Evolutionary conservation across 441 rosid genomes (phyloP), one percentile per base, ranked within the genome.

Genomic region (Aleurites moluccanus): DNA sequence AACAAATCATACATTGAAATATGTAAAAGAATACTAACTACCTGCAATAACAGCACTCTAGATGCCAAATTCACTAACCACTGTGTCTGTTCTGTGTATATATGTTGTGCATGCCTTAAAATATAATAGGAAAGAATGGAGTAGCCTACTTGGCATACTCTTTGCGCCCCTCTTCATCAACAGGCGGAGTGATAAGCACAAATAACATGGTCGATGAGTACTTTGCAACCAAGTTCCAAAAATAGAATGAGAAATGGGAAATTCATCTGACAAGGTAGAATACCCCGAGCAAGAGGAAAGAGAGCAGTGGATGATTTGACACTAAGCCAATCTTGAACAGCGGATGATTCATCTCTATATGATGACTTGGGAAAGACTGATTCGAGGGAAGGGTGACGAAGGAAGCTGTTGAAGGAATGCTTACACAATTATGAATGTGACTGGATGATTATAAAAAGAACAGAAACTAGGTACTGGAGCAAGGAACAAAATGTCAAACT

Each of bases 181-280:
- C 49, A 21, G 99, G 98, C 53, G 97, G 97, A 75, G 96, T 85
- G 61, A 95, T 86, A 62, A 95, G 95, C 84, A 89, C 90, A 60
- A 93, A 73, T 1, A 89, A 79, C 89, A 90, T 87, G 56, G 90
- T 78, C 35, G 97, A 87, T 7, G 90, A 88, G 74, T 88, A 84
- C 75, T 85, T 82, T 91, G 85, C 77, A 78, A 66, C 21, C 57
- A 35, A 52, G 33, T 56, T 40, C 16, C 56, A 63, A 5, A 6
- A 62, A 75, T 35, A 73, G 42, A 40, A 61, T 64, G 38, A 73
- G 62, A 77, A 67, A 27, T 3, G 14, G 61, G 42, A n/a, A n/a
- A n/a, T n/a, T n/a, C n/a, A n/a, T n/a, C n/a, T n/a, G n/a, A n/a
- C n/a, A n/a, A n/a, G n/a, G n/a, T n/a, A n/a, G n/a, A n/a, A n/a